Percentiles rank a stretch among this genome's conserved stretches.
These are phyloP conservation scores for Aureobasidium leucospermi DNA, from an alignment of 2,329 filamentous ascomycete species.

Conservation along the genomic window DNA sequence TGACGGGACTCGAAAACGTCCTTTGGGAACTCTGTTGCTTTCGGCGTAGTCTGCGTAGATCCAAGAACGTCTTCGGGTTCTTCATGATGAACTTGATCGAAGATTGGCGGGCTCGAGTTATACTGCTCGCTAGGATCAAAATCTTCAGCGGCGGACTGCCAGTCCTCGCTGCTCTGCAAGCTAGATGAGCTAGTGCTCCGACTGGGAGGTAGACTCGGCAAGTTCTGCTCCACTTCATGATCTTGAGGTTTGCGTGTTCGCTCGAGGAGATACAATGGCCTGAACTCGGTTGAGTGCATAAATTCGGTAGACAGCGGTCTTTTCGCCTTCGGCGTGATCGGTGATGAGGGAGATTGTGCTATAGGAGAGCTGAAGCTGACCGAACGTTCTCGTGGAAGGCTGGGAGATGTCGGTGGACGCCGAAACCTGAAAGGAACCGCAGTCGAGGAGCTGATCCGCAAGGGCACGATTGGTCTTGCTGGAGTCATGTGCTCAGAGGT, in stretches of 20 bases:
- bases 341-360: conserved; percentile 15
- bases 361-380: conserved; percentile 25
- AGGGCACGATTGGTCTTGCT: conserved; percentile 16
- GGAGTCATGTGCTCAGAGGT: conserved; percentile 10
- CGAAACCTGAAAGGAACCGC: conserved; percentile 30
- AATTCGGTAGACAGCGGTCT: conserved; percentile 19
- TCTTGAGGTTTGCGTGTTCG: conserved; percentile 43
- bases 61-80: conserved; percentile 43
- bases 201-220: conserved; percentile 47
- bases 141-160: conserved; percentile 37
- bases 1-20: conserved; percentile 18
- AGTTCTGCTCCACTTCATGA: conserved; percentile 27
- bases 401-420: conserved; percentile 24
- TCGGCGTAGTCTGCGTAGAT: conserved; percentile 63
- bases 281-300: conserved; percentile 51
- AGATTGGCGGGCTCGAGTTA: not conserved
- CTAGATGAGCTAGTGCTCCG: conserved; percentile 35
- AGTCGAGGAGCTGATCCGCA: conserved; percentile 25
- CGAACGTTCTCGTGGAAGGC: conserved; percentile 21
- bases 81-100: not conserved
- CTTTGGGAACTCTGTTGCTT: conserved; percentile 45
- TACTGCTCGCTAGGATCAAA: conserved; percentile 23
- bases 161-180: conserved; percentile 34
- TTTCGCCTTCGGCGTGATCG: conserved; percentile 15
- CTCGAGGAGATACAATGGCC: conserved; percentile 77